Evolutionary conservation across 352 stramenopile genomes (phyloP).

Genomic region (Phytophthora sansomeana): DNA sequence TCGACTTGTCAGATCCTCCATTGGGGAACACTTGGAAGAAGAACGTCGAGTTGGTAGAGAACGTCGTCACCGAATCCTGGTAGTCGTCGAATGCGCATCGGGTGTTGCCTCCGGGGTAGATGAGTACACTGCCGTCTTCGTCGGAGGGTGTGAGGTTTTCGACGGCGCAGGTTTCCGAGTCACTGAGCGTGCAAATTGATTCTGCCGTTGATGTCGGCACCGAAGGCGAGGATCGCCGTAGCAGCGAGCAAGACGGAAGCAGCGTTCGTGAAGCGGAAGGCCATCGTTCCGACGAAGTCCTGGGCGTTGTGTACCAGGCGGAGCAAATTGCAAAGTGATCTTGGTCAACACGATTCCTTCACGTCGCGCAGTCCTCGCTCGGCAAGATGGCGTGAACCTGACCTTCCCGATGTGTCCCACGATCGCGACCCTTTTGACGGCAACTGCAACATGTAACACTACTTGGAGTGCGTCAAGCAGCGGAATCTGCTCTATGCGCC

Average conservation of each 20-base stretch:
- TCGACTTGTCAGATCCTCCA: conserved; percentile 49
- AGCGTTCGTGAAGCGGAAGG: conserved; percentile 12
- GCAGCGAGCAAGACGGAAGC: conserved; percentile 18
- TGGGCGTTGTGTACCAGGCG: conserved; percentile 15
- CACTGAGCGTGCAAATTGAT: conserved; percentile 39
- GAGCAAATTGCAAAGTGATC: conserved; percentile 38
- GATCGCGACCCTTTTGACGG: conserved; percentile 20
- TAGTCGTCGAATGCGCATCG: conserved; percentile 64
- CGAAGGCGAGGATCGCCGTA: conserved; percentile 18
- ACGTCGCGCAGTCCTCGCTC: conserved; percentile 21
- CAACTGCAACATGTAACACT: conserved; percentile 28
- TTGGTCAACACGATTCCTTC: conserved; percentile 17
- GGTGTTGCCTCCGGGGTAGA: conserved; percentile 58
- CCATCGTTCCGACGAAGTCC: conserved; percentile 25
- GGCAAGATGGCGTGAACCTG: conserved; percentile 23
- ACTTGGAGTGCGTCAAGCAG: not conserved
- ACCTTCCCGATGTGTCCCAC: conserved; percentile 26
- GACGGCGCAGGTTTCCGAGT: conserved; percentile 38
- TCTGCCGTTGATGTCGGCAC: conserved; percentile 14
- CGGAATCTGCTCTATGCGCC: conserved; percentile 13
- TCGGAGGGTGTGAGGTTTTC: conserved; percentile 37
- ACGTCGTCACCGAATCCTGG: conserved; percentile 33
- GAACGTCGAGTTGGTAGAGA: conserved; percentile 55
- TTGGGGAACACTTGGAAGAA: conserved; percentile 71
- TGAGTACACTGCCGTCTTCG: conserved; percentile 44